Evolutionary conservation across 2,329 filamentous ascomycete genomes (phyloP), one percentile per base, ranked within the genome.

Genomic region (Camillea tinctor): DNA sequence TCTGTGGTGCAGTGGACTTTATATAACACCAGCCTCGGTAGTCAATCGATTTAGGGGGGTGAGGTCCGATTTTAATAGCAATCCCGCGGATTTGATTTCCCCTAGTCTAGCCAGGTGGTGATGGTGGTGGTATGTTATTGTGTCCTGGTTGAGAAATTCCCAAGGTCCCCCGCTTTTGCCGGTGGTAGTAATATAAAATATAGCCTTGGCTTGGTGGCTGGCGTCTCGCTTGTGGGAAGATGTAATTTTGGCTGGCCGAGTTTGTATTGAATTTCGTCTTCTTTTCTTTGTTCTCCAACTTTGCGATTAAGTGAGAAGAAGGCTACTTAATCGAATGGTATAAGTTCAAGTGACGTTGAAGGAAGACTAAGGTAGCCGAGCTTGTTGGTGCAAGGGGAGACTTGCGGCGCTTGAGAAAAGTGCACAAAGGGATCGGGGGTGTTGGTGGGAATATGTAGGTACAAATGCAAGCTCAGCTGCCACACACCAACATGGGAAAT

Each of bases 401-500:
- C 58, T 60, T 64, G 64, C 61, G 57, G 59, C 56, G 58, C 61
- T 60, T 61, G 21, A 58, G 62, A 60, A 56, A 61, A 52, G 60
- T 51, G 59, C 51, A 59, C 58, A 58, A 61, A 65, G 56, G 56
- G 63, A 60, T 65, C 60, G 65, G 66, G 63, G 61, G 56, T 62
- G 59, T 48, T 63, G 63, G 65, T 64, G 66, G 64, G 63, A 26
- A 66, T 67, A 68, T 70, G 67, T 69, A 69, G 68, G 69, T 67
- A 68, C 65, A 60, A 60, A 68, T 68, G 69, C 68, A 67, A 65
- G 36, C 15, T 48, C 22, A 54, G 63, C 54, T 57, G 60, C 63
- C 61, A 60, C 62, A 54, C 65, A 55, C 62, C 66, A 66, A 65
- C 60, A 50, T n/a, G 58, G 59, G 61, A 58, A 58, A 60, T 60